Percentiles rank a stretch among this genome's conserved stretches.
These are phyloP conservation scores for Rosa chinensis DNA, from an alignment of 306 rosid genomes.

Conservation along the genomic window DNA sequence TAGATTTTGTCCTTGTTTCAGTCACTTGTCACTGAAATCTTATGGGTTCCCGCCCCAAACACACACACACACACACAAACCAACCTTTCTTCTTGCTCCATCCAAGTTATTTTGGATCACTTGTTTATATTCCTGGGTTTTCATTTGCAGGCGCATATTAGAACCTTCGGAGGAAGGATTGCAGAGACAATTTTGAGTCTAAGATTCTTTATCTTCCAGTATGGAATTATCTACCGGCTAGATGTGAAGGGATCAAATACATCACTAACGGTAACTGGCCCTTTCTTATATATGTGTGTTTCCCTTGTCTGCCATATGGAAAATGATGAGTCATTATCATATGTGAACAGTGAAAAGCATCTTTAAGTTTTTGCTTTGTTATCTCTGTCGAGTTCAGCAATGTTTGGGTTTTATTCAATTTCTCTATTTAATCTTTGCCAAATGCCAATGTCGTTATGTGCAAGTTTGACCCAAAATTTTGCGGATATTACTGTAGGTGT, in stretches of 20 bases:
- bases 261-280: slow-evolving; percentile 69
- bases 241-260: slow-evolving; percentile 53
- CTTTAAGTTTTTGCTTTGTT: slow-evolving; percentile 6
- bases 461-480: not conserved
- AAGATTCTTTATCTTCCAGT: slow-evolving; percentile 91
- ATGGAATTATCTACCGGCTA: slow-evolving; percentile 90
- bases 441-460: not conserved
- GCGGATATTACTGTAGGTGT: slow-evolving; percentile 46
- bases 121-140: not conserved
- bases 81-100: not conserved
- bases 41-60: not conserved
- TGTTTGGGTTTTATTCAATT: not conserved
- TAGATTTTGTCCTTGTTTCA: not conserved
- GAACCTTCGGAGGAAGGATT: slow-evolving; percentile 70
- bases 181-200: slow-evolving; percentile 82
- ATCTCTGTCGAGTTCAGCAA: not conserved
- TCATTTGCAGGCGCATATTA: slow-evolving; percentile 68
- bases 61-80: not conserved
- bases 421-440: not conserved
- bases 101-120: not conserved
- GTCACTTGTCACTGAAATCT: not conserved
- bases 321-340: not conserved
- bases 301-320: not conserved
- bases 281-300: slow-evolving; percentile 4
- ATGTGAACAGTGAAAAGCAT: not conserved